phyloP scores from a whole-genome alignment of 2,329 filamentous ascomycete species.

The Aspergillus puulaauensis region DNA sequence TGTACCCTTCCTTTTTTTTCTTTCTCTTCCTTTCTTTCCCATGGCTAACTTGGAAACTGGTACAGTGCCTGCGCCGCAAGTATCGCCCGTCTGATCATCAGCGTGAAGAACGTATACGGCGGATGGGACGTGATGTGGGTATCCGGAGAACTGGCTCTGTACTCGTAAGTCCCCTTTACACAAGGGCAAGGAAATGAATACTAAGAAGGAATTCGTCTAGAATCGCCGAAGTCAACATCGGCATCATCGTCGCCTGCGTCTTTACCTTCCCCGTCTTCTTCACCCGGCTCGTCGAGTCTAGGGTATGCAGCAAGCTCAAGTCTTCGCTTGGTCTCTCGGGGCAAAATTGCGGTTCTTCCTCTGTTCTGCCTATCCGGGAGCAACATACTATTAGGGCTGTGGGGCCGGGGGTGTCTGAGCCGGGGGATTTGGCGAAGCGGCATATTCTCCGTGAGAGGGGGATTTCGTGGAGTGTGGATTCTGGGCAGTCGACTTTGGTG shows the following conservation, averaged over 20 bases:
- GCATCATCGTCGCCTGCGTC: constrained; percentile 4
- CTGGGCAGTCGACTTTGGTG: too few relatives aligned
- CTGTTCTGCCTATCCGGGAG: too few relatives aligned
- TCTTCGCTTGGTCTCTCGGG: too few relatives aligned
- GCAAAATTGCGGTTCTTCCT: too few relatives aligned
- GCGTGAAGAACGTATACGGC: not conserved
- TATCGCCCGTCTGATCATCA: not conserved
- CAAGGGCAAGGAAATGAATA: too few relatives aligned
- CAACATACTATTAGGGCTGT: too few relatives aligned
- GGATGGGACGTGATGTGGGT: not conserved
- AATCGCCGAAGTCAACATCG: constrained; percentile 4
- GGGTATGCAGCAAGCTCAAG: too few relatives aligned
- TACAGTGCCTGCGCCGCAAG: constrained; percentile 1
- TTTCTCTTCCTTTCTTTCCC: not conserved
- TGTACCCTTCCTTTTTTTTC: not conserved
- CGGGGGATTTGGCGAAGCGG: too few relatives aligned
- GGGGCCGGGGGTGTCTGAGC: too few relatives aligned
- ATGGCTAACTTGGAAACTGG: not conserved
- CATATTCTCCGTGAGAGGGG: too few relatives aligned
- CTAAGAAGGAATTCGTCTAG: not conserved
- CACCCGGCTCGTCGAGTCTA: not conserved
- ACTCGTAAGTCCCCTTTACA: not conserved
- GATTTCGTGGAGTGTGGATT: too few relatives aligned
- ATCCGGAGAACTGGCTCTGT: not conserved
- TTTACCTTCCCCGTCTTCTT: constrained; percentile 1